Base-by-base conservation (phyloP, 495 filamentous ascomycete genomes). In the Stereocaulon alpinum region DNA sequence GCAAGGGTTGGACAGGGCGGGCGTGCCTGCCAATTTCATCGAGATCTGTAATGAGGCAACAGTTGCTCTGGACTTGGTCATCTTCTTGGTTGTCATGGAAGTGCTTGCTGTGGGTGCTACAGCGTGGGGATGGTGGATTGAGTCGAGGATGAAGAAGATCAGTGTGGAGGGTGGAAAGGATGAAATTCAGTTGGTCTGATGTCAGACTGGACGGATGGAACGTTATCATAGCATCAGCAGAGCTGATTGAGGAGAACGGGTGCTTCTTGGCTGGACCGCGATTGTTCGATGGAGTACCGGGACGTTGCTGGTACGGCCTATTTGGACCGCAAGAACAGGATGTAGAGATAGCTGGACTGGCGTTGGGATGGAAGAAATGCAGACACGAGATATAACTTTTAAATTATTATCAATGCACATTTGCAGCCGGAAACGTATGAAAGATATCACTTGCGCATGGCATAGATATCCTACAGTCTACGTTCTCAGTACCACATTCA, bases 61-160 rank as follows among this genome's bases (percentile, higher is more conserved):
- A 18, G 76, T 72, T 5, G 73, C 66, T 0, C 73, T 79, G 34
- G 67, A 70, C 4, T 47, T 80, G 45, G 66, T 77, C 32, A 72
- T 72, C 18, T 47, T 76, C 7, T 58, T 77, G 18, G 62, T 80
- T 10, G 72, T 73, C 4, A n/a, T 79, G 51, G 74, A 78, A 59
- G 63, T 75, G 34, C 41, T 77, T 17, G 73, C 74, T 69, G 72
- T 77, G 2, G 55, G 71, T 15, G 66, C 67, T 41, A 72, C 71
- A 52, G 73, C 58, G 12, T 68, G 67, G 43, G 75, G 77, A 1
- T 68, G 67, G 50, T 74, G 68, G 71, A 63, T 75, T 48, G 76
- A 75, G 57, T 55, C 64, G 48, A 71, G 62, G 60, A 70, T 79
- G 40, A 61, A 67, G 42, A 73, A 63, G 58, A 66, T 67, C 24